Conservation (phyloP, 257 asterid species). For the Eucommia ulmoides region DNA sequence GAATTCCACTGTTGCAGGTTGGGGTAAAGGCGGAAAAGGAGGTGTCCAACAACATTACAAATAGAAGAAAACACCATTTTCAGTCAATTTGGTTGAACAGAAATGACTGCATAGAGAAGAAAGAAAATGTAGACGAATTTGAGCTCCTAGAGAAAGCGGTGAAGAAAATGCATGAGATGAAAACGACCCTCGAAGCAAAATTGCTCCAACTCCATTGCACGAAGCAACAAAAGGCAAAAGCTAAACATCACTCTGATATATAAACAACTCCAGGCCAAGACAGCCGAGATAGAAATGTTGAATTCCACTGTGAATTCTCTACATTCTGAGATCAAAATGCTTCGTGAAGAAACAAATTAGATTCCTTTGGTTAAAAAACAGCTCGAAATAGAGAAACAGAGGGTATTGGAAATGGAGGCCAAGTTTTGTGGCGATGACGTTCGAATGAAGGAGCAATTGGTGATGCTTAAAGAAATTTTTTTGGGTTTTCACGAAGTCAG, state of each 20-base stretch:
- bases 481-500: neutral
- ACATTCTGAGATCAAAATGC: neutral
- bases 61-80: neutral
- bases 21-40: neutral
- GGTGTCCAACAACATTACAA: neutral
- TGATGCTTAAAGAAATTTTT: neutral
- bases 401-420: too few species aligned
- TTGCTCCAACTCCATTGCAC: neutral
- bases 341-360: neutral
- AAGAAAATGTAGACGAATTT: too few species aligned
- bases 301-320: neutral
- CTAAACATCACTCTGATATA: neutral
- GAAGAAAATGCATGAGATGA: neutral
- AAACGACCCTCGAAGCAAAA: neutral
- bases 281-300: neutral
- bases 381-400: too few species aligned
- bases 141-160: neutral
- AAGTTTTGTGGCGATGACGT: too few species aligned
- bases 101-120: neutral
- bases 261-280: neutral
- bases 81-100: too few species aligned
- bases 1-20: neutral
- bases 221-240: neutral
- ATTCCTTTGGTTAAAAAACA: neutral
- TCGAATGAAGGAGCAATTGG: neutral